Base-by-base conservation (phyloP, 208 protist species). In the Chromosphaera perkinsii region DNA sequence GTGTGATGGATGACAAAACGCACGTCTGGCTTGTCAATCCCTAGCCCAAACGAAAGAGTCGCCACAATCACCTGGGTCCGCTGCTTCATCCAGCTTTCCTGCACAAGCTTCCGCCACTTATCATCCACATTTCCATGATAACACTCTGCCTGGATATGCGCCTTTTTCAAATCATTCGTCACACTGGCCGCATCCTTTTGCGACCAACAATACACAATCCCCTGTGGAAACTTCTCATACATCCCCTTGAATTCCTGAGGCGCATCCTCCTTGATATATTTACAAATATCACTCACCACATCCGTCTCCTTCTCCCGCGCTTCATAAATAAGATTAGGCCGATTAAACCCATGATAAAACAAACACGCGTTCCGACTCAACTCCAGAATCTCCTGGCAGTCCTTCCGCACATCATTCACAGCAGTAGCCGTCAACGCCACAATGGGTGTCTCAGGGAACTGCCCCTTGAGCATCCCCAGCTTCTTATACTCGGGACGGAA, bases 361-460 rank as follows among this genome's bases (percentile, higher is more conserved):
- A 51, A 24, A 27, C n/a, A 20, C 10, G 22, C 20, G 24, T 49
- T 20, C 14, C 29, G 14, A n/a, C 29, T n/a, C 27, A 63, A 14
- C 12, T 31, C 10, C 10, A 63, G 57, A 27, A 39, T 14, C 7
- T 12, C 5, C 10, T n/a, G 4, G n/a, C 20, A 17, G 32, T 63
- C 57, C 24, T 49, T 49, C 37, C 49, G 17, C 57, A 63, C 57
- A 20, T 20, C n/a, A 20, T 45, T n/a, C 3, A 85, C 83, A 10
- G 85, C 86, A 14, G 85, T 90, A 20, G 86, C 86, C 5, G 86
- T 90, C 7, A 90, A 57, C 0, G 57, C 57, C 57, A 45, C 7
- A n/a, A 45, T 45, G 10, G 39, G 39, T 45, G 17, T 17, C 17
- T 17, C 39, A n/a, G 39, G 39, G 17, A n/a, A 45, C 10, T 45